Base-by-base conservation (phyloP, 2,329 filamentous ascomycete species). In the Phoma sp. region DNA sequence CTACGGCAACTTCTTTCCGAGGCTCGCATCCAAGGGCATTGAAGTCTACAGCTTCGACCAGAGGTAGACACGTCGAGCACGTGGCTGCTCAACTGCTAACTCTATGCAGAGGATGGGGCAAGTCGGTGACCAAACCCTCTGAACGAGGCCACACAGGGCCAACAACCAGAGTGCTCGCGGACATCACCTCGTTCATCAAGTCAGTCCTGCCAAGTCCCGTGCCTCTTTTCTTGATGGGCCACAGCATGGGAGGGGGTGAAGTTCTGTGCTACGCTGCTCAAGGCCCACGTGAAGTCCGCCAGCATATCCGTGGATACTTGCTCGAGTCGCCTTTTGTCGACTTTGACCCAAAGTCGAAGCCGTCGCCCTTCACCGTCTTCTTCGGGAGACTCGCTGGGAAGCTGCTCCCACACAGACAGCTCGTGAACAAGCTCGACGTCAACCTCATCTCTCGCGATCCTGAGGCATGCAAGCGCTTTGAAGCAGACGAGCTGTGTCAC, bases 181-280 rank as follows among this genome's bases (percentile, higher is more conserved):
- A 97, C 74, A 87, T 96, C 50, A 90, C 87, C 10, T 87, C 87
- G 38, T 91, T 97, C 73, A 81, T 95, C 62, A 81, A 81, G 55
- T 78, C 80, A 29, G 83, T 88, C 59, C 77, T 88, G 5, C 82
- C 82, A 9, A 72, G 76, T 36, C 63, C 73, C 9, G 58, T 76
- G 2, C 91, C 92, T 0, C 71, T 96, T 15, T 97, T 96, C 76
- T 82, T 97, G 19, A 86, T 95, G 80, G 93, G 93, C 48, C 92
- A 96, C 76, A 92, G 88, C 21, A 96, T 96, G 91, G 93, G 93
- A 62, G 93, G 93, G 55, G 91, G 87, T 22, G 84, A 96, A 75
- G 84, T 87, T 6, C 78, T 96, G 8, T 86, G 85, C 38, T 88
- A 85, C 64, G 78, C 77, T 57, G 74, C 76, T 27, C 69, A 70